Conservation (phyloP, 2,329 filamentous ascomycete genomes). For the Aureobasidium subglaciale region DNA sequence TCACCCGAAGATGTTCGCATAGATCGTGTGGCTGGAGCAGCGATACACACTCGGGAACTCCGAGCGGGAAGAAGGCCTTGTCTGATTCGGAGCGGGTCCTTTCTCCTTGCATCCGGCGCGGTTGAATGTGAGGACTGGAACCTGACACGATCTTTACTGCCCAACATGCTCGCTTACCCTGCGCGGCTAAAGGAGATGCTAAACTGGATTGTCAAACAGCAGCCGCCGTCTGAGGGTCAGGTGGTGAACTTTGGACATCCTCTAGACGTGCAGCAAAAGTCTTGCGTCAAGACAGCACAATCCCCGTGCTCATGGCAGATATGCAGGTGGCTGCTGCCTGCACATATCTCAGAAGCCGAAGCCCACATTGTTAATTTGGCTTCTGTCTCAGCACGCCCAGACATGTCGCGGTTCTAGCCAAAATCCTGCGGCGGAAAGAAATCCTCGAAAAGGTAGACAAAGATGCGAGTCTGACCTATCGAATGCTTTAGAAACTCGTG, state of each 20-base stretch:
- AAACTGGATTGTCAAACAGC: not conserved
- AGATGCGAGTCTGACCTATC: not conserved
- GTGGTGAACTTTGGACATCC: not conserved
- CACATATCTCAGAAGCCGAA: not conserved
- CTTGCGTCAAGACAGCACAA: not conserved
- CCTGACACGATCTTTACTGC: not conserved
- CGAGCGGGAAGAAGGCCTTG: not conserved
- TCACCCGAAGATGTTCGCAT: not conserved
- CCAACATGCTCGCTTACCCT: slow-evolving; percentile 6
- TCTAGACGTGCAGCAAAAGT: not conserved
- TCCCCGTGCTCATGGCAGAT: slow-evolving; percentile 5
- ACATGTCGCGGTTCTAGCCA: not conserved
- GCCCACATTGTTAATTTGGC: not conserved
- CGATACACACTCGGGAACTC: not conserved
- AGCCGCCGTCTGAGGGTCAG: not conserved
- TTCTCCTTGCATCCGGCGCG: slow-evolving; percentile 7
- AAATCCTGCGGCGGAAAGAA: not conserved
- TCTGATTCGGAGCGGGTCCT: slow-evolving; percentile 8
- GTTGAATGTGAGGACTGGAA: not conserved
- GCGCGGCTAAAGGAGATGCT: slow-evolving; percentile 1
- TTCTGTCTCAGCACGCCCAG: not conserved
- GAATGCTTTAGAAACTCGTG: not conserved
- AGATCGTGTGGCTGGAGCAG: not conserved
- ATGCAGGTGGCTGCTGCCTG: slow-evolving; percentile 13
- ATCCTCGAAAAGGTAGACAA: not conserved